A percentile compares a stretch with the other conserved stretches of the same genome.
Conservation (phyloP, 2,329 filamentous ascomycete species). For the Beauveria caledonica region DNA sequence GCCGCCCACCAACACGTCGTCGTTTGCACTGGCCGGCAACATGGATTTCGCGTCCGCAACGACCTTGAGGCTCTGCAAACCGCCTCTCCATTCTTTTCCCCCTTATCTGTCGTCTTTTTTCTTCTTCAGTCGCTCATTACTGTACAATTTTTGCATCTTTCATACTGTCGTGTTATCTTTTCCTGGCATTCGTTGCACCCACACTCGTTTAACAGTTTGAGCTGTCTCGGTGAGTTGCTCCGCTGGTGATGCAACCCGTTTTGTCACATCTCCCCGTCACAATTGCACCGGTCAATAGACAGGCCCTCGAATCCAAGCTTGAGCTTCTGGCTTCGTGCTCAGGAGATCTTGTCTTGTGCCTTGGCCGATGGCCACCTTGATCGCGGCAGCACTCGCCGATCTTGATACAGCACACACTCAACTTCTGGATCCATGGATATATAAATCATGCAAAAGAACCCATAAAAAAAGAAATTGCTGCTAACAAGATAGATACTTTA, state of each 20-base stretch:
- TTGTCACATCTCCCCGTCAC: not conserved
- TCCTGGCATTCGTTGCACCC: not conserved
- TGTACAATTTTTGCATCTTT: not conserved
- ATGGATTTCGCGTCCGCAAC: not conserved
- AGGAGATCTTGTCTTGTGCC: not conserved
- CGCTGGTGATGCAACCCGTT: not conserved
- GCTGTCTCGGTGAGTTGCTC: conserved; percentile 1
- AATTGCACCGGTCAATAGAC: not conserved
- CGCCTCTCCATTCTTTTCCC: not conserved
- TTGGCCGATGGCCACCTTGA: not conserved
- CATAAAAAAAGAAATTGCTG: not conserved
- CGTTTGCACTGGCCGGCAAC: not conserved
- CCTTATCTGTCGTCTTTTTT: not conserved
- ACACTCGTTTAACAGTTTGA: not conserved
- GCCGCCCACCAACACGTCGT: not conserved
- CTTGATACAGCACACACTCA: not conserved
- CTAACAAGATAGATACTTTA: not conserved
- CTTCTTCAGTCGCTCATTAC: not conserved
- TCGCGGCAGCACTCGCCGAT: not conserved
- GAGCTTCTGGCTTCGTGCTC: not conserved
- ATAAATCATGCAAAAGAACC: not conserved
- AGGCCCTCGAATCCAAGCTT: not conserved
- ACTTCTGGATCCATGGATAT: not conserved
- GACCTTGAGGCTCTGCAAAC: not conserved
- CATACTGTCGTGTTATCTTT: not conserved